Percentiles rank a stretch among this genome's conserved stretches.
phyloP scores from a whole-genome alignment of 2,329 filamentous ascomycete species.

The Cordyceps cicadae region DNA sequence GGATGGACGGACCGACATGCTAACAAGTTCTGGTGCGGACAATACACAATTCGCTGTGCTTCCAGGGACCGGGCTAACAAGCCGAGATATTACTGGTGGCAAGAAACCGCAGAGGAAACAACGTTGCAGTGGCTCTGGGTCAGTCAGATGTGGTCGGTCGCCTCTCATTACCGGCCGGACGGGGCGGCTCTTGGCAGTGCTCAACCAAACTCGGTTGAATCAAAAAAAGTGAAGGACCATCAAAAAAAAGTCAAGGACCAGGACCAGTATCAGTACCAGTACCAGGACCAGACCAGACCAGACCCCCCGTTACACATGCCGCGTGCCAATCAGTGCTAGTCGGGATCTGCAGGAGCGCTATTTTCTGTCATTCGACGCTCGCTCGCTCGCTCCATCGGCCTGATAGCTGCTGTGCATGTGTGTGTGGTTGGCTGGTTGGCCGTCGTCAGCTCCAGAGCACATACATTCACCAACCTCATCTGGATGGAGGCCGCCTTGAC shows the following conservation, averaged over 20 bases:
- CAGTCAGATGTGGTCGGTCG: neutral
- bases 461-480: no score
- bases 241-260: no score
- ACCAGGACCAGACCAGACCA: no score
- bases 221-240: no score
- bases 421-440: no score
- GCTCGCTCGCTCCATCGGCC: neutral
- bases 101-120: neutral
- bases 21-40: no score
- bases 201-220: neutral
- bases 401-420: no score
- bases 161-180: constrained; percentile 1
- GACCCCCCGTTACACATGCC: neutral
- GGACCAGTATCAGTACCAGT: no score
- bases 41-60: neutral
- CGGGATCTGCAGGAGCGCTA: neutral
- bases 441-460: no score
- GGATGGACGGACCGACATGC: neutral
- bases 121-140: neutral
- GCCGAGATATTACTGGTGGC: neutral
- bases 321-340: neutral
- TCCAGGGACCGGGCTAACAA: neutral
- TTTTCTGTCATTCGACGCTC: neutral
- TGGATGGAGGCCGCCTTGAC: neutral
- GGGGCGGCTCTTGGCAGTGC: neutral